Base-by-base conservation (phyloP, 768 basidiomycete species). In the Amanita jacksonii region DNA sequence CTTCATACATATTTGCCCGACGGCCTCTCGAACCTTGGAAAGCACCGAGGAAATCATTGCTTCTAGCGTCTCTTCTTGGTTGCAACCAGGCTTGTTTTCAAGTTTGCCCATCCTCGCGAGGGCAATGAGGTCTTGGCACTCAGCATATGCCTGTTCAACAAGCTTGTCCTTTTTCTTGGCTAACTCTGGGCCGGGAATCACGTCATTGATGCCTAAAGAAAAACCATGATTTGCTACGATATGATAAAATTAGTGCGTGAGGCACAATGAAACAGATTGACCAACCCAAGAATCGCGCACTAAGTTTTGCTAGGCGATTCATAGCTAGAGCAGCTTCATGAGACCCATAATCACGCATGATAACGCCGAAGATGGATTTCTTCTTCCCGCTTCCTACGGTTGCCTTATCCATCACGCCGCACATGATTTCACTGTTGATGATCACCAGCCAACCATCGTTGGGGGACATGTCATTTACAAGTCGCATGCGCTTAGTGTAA, bases 391-490 rank as follows among this genome's bases (percentile, higher is more conserved):
- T 86, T 43, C 96, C 96, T 3, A 98, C 84, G 0, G 91, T 97
- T 12, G 88, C 87, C 65, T 99, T 99, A 67, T 99, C 96, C 82
- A 98, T 94, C 12, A 91, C 87, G 34, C 96, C 96, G 54, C 93
- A 97, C 91, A 98, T 99, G 54, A 99, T 90, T 63, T 99, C 93
- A 57, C 87, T 91, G 60, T 98, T 99, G 50, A 92, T 80, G 43
- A 99, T 79, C 35, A 99, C 96, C 20, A 99, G 75, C 81, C 89
- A 98, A 1, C 94, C 94, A 53, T 99, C 96, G 56, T 99, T 98
- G 0, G 94, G 93, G 8, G 88, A 85, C 60, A 99, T 71, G 54
- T 99, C 96, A 12, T 77, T 73, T 32, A 78, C 79, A 2, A 77
- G 74, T 40, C 72, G 75, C 65, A 77, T 76, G 33, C 74, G 66